These are phyloP conservation scores for Pythium coloratum DNA, from an alignment of 352 stramenopile genomes.

Conservation along the genomic window DNA sequence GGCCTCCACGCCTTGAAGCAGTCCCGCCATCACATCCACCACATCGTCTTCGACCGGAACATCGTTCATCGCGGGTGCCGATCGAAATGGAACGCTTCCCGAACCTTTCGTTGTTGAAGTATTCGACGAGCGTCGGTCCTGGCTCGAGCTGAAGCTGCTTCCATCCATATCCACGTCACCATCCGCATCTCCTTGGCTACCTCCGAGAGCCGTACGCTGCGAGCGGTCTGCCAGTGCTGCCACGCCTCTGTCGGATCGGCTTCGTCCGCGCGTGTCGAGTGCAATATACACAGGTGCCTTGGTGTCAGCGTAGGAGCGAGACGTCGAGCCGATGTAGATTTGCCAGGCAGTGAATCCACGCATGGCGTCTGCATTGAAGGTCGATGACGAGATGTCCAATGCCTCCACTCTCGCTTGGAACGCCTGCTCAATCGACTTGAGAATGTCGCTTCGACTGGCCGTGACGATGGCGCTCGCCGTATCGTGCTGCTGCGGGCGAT, in stretches of 20 bases:
- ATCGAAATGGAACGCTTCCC: background rate
- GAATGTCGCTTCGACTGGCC: background rate
- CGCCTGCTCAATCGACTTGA: constrained; percentile 7
- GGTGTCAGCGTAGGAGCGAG: constrained; percentile 10
- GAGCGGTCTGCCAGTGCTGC: background rate
- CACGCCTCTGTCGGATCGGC: background rate
- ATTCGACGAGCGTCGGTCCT: background rate
- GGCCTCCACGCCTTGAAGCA: constrained; percentile 8
- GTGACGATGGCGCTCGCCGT: background rate
- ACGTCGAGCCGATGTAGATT: background rate
- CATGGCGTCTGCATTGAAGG: constrained; percentile 1
- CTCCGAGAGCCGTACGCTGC: background rate
- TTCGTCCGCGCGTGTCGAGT: constrained; percentile 44
- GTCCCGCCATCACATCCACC: constrained; percentile 5
- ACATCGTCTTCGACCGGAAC: background rate
- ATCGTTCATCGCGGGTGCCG: background rate
- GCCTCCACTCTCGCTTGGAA: constrained; percentile 16
- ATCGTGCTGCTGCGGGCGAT: constrained; percentile 21
- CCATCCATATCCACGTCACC: background rate
- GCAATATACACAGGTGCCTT: constrained; percentile 53
- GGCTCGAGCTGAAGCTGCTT: background rate
- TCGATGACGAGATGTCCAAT: constrained; percentile 9
- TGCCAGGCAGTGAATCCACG: constrained; percentile 21
- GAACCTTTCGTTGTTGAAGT: background rate
- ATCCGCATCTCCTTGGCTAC: background rate